Percentiles rank a stretch among this genome's conserved stretches.
These are phyloP conservation scores for Talaromyces verruculosus DNA, from an alignment of 2,329 filamentous ascomycete genomes.

Conservation along the genomic window DNA sequence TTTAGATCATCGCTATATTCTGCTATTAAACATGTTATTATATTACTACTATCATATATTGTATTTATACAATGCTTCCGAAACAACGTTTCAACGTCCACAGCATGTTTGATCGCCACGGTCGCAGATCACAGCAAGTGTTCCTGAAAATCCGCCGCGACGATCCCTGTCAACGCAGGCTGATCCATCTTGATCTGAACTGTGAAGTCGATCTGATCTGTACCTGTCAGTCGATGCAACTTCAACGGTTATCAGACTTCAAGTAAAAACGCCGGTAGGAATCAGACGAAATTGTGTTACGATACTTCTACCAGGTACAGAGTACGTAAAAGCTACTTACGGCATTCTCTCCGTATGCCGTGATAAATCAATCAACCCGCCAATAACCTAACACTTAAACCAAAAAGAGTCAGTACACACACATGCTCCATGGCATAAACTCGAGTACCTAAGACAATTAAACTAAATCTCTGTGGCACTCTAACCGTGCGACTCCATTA, in stretches of 20 bases:
- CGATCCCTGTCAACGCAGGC: constrained; percentile 22
- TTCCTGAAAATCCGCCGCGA: constrained; percentile 22
- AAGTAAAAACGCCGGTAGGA: not conserved
- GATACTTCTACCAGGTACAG: not conserved
- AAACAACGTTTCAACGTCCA: constrained; percentile 1
- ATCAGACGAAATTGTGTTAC: not conserved
- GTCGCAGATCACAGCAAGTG: constrained; percentile 18
- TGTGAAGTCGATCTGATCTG: not conserved
- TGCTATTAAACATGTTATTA: not conserved
- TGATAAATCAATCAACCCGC: not conserved
- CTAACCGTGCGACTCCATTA: not conserved
- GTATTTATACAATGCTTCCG: not conserved
- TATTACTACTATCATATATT: too few species aligned
- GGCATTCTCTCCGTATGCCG: not conserved
- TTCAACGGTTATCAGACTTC: not conserved
- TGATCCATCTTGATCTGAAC: constrained; percentile 20
- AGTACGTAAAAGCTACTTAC: not conserved
- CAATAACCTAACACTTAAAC: not conserved
- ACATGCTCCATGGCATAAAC: not conserved
- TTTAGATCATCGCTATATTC: not conserved
- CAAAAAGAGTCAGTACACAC: not conserved
- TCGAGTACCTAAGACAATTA: not conserved
- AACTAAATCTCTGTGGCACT: not conserved
- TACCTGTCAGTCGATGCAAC: not conserved
- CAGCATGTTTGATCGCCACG: constrained; percentile 15